phyloP scores from a whole-genome alignment of 2,329 filamentous ascomycete species.

The Sporothrix phasma region DNA sequence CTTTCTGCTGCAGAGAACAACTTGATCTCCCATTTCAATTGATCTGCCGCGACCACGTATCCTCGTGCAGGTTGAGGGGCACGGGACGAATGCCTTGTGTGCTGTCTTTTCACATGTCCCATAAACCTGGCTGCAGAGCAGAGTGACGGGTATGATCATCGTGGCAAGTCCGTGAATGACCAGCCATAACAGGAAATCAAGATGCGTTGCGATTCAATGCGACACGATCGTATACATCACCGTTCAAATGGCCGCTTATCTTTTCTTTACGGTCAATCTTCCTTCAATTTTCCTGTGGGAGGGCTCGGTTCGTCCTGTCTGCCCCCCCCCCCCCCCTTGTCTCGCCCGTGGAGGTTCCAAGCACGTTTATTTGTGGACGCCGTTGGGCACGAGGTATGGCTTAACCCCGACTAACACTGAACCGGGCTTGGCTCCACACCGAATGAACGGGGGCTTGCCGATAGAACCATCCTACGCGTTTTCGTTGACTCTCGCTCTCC shows the following conservation, averaged over 20 bases:
- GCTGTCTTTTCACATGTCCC: not conserved
- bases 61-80: not conserved
- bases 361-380: constrained; percentile 7
- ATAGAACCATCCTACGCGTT: not conserved
- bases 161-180: not conserved
- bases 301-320: not conserved
- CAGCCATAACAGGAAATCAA: not conserved
- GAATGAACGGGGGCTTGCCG: not conserved
- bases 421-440: not conserved
- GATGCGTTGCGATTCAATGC: not conserved
- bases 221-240: not conserved
- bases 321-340: not conserved
- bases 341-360: constrained; percentile 4
- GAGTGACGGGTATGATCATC: not conserved
- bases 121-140: not conserved
- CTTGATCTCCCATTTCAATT: not conserved
- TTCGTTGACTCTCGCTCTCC: not conserved
- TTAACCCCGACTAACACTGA: not conserved
- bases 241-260: not conserved
- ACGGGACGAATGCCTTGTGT: not conserved
- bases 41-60: not conserved
- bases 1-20: not conserved
- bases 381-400: not conserved
- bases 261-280: not conserved
- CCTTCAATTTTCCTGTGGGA: not conserved